These are phyloP conservation scores for Candida palmyrensis DNA, from an alignment of 805 yeast species.

Conservation along the genomic window DNA sequence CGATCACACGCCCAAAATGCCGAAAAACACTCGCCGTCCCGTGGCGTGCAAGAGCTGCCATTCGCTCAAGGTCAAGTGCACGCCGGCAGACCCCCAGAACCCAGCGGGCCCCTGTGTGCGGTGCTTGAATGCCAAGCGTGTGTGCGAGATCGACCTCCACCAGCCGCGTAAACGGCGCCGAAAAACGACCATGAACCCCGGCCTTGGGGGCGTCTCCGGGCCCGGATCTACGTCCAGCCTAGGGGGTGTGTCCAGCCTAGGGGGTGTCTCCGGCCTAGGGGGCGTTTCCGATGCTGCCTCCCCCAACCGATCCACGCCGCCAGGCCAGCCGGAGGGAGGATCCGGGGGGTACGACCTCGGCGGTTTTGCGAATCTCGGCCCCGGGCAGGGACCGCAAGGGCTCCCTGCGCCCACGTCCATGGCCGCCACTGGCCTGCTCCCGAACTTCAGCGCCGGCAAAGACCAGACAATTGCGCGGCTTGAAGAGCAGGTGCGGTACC, in stretches of 20 bases:
- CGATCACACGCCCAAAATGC: slow-evolving; percentile 2
- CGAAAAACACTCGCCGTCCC: slow-evolving; percentile 42
- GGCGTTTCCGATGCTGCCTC: not conserved
- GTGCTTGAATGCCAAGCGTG: slow-evolving; percentile 57
- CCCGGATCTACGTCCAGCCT: slow-evolving; percentile 22
- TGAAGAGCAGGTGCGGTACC: not conserved
- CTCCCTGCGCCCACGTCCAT: too few relatives aligned
- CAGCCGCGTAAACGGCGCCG: slow-evolving; percentile 50
- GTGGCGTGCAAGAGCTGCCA: slow-evolving; percentile 77
- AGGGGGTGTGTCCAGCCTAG: slow-evolving; percentile 17
- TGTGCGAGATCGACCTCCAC: slow-evolving; percentile 63
- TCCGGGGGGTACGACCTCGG: too few relatives aligned
- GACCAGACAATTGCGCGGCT: slow-evolving; percentile 1
- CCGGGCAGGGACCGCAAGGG: too few relatives aligned
- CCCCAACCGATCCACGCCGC: too few relatives aligned
- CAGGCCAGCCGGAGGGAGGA: too few relatives aligned
- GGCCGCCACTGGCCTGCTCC: not conserved
- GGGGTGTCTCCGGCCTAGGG: not conserved
- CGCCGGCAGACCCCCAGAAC: slow-evolving; percentile 57
- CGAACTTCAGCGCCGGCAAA: not conserved
- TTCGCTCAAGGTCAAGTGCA: slow-evolving; percentile 76
- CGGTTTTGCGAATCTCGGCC: too few relatives aligned
- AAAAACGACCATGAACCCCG: not conserved
- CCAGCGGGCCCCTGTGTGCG: slow-evolving; percentile 67
- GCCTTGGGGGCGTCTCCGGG: not conserved